phyloP scores from a whole-genome alignment of 768 basidiomycete genomes.

The Mycena crocata region DNA sequence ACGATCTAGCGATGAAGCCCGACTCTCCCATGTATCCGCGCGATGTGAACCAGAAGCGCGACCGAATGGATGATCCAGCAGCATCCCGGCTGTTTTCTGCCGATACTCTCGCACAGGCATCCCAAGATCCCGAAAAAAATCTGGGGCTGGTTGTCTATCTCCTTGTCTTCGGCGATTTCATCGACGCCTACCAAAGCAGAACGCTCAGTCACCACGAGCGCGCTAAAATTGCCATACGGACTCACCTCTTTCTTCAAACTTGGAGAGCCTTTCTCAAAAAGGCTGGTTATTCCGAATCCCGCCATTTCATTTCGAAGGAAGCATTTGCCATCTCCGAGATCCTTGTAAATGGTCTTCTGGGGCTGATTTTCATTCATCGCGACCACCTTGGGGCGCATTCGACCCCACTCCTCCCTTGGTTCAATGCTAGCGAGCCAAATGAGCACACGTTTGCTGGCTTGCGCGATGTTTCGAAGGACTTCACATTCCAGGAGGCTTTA shows the following conservation, averaged over 20 bases:
- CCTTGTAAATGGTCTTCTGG: conserved; percentile 37
- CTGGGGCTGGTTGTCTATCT: conserved; percentile 18
- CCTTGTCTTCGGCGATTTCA: conserved; percentile 18
- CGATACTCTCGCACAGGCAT: background rate
- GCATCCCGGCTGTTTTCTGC: conserved; percentile 18
- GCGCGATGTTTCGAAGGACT: background rate
- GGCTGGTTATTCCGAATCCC: conserved; percentile 16
- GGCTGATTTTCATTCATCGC: conserved; percentile 40
- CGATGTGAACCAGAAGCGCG: conserved; percentile 1
- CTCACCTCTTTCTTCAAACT: conserved; percentile 22
- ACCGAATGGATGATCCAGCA: conserved; percentile 14
- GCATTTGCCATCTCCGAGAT: conserved; percentile 37
- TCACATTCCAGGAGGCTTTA: conserved; percentile 10
- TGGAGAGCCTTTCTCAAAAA: conserved; percentile 23
- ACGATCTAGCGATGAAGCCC: conserved; percentile 1
- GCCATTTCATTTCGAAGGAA: conserved; percentile 41
- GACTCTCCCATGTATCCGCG: conserved; percentile 2
- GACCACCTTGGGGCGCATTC: conserved; percentile 14
- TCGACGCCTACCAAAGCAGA: conserved; percentile 20
- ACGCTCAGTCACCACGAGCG: conserved; percentile 12
- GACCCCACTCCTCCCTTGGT: conserved; percentile 14
- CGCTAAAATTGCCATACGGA: conserved; percentile 20
- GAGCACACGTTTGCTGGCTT: conserved; percentile 14
- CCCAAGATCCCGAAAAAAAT: conserved; percentile 2
- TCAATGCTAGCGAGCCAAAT: conserved; percentile 10